Base-by-base conservation (phyloP, 2,329 filamentous ascomycete species). In the Apiospora koreana region DNA sequence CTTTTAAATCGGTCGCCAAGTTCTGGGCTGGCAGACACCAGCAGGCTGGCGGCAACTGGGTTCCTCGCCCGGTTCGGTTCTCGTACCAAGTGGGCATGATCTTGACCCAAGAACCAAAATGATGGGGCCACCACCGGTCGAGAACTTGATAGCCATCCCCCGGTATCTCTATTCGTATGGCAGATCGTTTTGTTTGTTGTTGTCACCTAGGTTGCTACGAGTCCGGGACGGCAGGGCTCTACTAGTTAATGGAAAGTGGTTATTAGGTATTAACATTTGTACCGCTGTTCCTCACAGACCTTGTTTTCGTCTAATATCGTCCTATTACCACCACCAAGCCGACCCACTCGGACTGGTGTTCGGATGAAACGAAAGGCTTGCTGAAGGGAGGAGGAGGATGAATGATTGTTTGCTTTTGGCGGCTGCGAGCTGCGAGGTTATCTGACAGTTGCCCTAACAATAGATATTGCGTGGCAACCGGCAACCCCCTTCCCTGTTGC, bases 331-430 rank as follows among this genome's bases (percentile, higher is more conserved):
- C 54, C 31, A n/a, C 54, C 21, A 38, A 16, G 9, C 21, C 18
- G 54, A 4, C 54, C 31, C 54, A 62, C 54, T 31, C 28, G 21
- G 31, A 8, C 7, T 62, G 54, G 54, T 62, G 54, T 62, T 62
- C 54, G 54, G 54, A 62, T 38, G 54, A 62, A 62, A 62, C 54
- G 31, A 62, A 18, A 62, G 54, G 54, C 54, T 38, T 62, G 54
- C 10, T 38, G 54, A 38, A 62, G 54, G 31, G 31, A 62, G 35
- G 31, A 18, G 38, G 35, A 31, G 54, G 10, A 54, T n/a, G 7
- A n/a, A n/a, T 9, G 2, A 5, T 12, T 10, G 23, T 50, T 50
- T 58, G 21, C 18, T 4, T 7, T n/a, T 8, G 16, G 7, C 18
- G 31, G n/a, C 35, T 62, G 28, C 35, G 35, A 35, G 8, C 8